Evolutionary conservation across 768 basidiomycete species (phyloP).

Genomic region (Podaxis sp.): DNA sequence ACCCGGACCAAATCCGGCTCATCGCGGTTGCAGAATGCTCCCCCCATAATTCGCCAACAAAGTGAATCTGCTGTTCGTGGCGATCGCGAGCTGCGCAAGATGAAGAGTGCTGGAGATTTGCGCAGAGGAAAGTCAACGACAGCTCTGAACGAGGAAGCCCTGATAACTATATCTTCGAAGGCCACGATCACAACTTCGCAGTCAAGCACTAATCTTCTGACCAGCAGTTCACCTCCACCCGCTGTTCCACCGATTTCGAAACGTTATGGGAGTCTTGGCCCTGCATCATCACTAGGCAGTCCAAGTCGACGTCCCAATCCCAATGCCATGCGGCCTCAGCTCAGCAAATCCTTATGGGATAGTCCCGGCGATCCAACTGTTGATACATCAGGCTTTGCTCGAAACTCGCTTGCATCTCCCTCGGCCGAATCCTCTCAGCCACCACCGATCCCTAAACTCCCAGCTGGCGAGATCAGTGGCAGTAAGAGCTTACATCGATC

Average conservation of each 20-base stretch:
- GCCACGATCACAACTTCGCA: slow-evolving; percentile 47
- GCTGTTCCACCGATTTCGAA: slow-evolving; percentile 36
- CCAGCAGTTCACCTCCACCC: slow-evolving; percentile 27
- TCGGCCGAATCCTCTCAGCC: slow-evolving; percentile 2
- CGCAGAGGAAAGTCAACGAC: slow-evolving; percentile 39
- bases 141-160: slow-evolving; percentile 23
- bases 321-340: slow-evolving; percentile 31
- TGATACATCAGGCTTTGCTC: not conserved
- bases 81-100: slow-evolving; percentile 67
- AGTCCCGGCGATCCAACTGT: slow-evolving; percentile 8
- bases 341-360: slow-evolving; percentile 51
- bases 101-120: slow-evolving; percentile 86
- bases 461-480: slow-evolving; percentile 1
- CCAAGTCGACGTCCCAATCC: slow-evolving; percentile 31
- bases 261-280: slow-evolving; percentile 69
- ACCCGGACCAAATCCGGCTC: slow-evolving; percentile 31
- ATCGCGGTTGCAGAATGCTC: slow-evolving; percentile 4
- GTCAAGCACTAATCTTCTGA: slow-evolving; percentile 65
- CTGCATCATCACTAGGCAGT: slow-evolving; percentile 35
- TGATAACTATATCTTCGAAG: slow-evolving; percentile 37
- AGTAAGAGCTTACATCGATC: slow-evolving; percentile 11
- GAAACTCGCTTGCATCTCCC: slow-evolving; percentile 14
- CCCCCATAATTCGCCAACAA: slow-evolving; percentile 15
- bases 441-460: slow-evolving; percentile 3
- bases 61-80: slow-evolving; percentile 39